A percentile compares a stretch with the other conserved stretches of the same genome.
phyloP scores from a whole-genome alignment of 345 rosid species.

The Populus euphratica region DNA sequence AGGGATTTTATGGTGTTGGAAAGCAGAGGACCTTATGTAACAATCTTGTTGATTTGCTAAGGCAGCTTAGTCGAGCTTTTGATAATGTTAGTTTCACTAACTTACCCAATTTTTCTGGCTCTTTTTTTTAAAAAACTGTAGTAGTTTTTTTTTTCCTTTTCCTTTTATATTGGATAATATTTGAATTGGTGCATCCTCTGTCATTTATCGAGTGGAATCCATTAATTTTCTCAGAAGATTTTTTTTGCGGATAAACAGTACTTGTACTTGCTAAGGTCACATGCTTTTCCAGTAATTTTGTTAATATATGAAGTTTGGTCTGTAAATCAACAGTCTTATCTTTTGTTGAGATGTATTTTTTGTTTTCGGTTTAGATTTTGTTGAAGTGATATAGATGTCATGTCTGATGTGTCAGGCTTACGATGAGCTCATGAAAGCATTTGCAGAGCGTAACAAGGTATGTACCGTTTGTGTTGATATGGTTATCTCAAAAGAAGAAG shows the following conservation, averaged over 20 bases:
- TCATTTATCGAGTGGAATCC: neutral
- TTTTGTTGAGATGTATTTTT: neutral
- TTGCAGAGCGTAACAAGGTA: constrained; percentile 92
- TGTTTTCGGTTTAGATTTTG: neutral
- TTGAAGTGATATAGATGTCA: constrained; percentile 8
- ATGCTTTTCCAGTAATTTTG: neutral
- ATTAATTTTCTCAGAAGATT: neutral
- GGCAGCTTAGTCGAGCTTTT: constrained; percentile 89
- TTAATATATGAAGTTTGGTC: neutral
- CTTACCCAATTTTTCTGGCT: neutral
- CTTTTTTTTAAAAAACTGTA: neutral
- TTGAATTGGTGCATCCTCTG: neutral
- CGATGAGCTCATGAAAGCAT: constrained; percentile 80
- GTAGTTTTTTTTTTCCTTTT: neutral
- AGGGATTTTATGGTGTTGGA: constrained; percentile 75
- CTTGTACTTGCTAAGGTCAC: neutral
- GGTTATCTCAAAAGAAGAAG: neutral
- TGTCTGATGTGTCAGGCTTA: constrained; percentile 60
- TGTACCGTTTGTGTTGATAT: neutral
- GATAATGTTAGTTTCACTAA: constrained; percentile 54
- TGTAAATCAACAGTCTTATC: neutral
- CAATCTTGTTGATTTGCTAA: constrained; percentile 84
- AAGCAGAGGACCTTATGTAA: constrained; percentile 75
- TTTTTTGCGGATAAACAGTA: neutral
- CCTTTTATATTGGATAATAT: neutral